Evolutionary conservation across 169 alveolate species (phyloP), one percentile per base, ranked within the genome.

Genomic region (Eimeria acervulina): DNA sequence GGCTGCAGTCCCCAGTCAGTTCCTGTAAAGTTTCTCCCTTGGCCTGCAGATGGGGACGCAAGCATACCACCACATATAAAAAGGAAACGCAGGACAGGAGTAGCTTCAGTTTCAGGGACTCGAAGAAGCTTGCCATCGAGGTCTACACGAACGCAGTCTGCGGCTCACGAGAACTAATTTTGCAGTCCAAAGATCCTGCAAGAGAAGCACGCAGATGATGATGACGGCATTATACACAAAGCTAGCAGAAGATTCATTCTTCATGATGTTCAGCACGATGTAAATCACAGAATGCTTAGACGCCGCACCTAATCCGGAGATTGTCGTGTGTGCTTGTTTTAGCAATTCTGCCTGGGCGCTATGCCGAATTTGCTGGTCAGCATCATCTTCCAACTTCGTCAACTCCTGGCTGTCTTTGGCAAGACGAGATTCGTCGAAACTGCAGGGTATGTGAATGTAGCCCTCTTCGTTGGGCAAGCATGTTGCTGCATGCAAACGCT

Each of bases 271-370:
- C 31, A 72, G 33, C 2, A 72, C 28, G 19, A 0, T 36, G 47
- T 36, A 0, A 72, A 33, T 36, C 10, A 36, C 15, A 36, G 36
- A 72, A 19, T 17, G 83, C n/a, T 36, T 19, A 10, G 36, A 15
- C 47, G 28, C 28, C 94, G 44, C 63, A 87, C 94, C 94, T n/a
- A 87, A 26, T 23, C 94, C 94, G 68, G 94, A 19, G 28, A 87
- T 87, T 36, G 94, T 63, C 68, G 94, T 87, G 42, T 87, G 94
- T 40, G 94, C 94, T 47, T 87, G 94, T 33, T 87, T 87, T 4
- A 87, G 36, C 40, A 40, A 59, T 38, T 87, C 83, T 40, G 81
- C 94, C 33, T 61, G 83, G 42, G 94, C 94, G 44, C 33, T 33
- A 40, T 87, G 94, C 17, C 63, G 80, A 59, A 63, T 51, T n/a